These are phyloP conservation scores for Sistotremastrum niveocremeum DNA, from an alignment of 768 basidiomycete species.

Conservation along the genomic window DNA sequence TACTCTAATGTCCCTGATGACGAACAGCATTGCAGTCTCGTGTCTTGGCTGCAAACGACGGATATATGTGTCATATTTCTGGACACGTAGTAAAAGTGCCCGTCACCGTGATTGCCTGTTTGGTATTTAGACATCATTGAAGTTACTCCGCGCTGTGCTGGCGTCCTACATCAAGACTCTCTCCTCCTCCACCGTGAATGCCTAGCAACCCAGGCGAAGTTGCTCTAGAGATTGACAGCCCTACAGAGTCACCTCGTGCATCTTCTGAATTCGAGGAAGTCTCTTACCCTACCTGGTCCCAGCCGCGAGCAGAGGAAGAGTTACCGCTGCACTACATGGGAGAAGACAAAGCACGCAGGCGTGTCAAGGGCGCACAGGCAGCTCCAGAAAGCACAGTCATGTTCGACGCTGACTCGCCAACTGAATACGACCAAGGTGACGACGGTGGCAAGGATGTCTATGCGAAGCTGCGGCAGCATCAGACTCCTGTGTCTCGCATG, in stretches of 20 bases:
- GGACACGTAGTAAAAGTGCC: no score
- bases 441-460: conserved; percentile 60
- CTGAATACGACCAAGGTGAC: conserved; percentile 26
- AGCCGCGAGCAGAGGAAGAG: conserved; percentile 24
- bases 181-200: no score
- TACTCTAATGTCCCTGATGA: background rate
- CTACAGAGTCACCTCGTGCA: conserved; percentile 33
- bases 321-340: conserved; percentile 40
- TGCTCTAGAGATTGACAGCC: conserved; percentile 55
- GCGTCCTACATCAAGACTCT: no score
- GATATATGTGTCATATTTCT: no score
- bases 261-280: conserved; percentile 66
- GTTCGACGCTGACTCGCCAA: conserved; percentile 15
- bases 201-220: conserved; percentile 31
- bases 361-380: conserved; percentile 24
- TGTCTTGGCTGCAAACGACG: no score
- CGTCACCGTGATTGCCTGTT: no score
- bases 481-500: conserved; percentile 5
- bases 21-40: no score
- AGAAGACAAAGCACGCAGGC: conserved; percentile 34
- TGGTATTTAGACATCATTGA: no score
- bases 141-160: no score
- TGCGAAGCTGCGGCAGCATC: conserved; percentile 25
- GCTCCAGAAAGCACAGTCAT: conserved; percentile 5
- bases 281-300: conserved; percentile 34